These are phyloP conservation scores for Lolium rigidum DNA, from an alignment of 176 grass and related monocot genomes.

Conservation along the genomic window DNA sequence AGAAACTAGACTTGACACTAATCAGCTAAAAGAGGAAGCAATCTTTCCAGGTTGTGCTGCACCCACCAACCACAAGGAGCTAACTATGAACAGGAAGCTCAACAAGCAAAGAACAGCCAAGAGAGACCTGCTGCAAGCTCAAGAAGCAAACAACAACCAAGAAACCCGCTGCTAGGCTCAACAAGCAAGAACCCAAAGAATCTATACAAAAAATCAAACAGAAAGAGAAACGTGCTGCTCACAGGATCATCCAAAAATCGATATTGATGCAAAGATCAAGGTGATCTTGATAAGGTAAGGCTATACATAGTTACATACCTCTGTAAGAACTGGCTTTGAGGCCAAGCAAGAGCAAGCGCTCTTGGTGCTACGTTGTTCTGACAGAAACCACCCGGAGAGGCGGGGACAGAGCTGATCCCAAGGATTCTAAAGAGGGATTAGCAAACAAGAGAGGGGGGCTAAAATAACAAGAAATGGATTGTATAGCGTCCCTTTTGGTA, in stretches of 20 bases:
- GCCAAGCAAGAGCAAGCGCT: conserved; percentile 49
- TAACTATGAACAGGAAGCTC: conserved; percentile 42
- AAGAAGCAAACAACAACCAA: conserved; percentile 27
- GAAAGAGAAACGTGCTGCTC: conserved; percentile 4
- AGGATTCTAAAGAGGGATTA: conserved; percentile 62
- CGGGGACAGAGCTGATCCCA: conserved; percentile 61
- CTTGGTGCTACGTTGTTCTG: conserved; percentile 32
- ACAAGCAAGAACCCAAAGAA: conserved; percentile 34
- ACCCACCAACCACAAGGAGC: conserved; percentile 45
- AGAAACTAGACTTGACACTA: conserved; percentile 26
- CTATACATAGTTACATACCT: conserved; percentile 39
- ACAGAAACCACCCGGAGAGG: conserved; percentile 52
- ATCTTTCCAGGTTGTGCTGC: conserved; percentile 39
- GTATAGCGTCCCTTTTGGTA: conserved; percentile 42
- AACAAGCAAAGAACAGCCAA: conserved; percentile 29
- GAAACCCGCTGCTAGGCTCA: conserved; percentile 12
- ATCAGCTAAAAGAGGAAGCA: conserved; percentile 4
- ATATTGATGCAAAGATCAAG: conserved; percentile 29
- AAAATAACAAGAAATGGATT: conserved; percentile 51
- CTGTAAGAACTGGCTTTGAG: conserved; percentile 29
- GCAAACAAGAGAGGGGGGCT: conserved; percentile 47
- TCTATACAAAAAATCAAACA: conserved; percentile 12
- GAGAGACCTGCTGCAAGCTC: conserved; percentile 8
- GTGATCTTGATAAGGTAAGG: conserved; percentile 14
- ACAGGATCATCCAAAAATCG: not conserved